Conservation (phyloP, 768 basidiomycete genomes). For the Rhizopogon sp. region DNA sequence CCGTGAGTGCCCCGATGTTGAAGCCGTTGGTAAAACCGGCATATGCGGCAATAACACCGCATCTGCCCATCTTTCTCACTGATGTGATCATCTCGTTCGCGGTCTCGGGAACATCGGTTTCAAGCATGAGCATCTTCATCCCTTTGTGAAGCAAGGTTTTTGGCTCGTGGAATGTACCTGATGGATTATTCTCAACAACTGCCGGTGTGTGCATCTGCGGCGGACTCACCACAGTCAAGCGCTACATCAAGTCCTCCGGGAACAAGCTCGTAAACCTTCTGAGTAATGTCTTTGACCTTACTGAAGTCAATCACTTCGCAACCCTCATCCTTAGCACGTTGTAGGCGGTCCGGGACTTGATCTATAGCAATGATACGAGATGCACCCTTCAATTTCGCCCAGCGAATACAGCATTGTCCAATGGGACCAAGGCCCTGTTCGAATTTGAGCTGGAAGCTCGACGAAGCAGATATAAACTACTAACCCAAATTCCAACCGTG, state of each 20-base stretch:
- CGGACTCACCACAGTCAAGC: slow-evolving; percentile 41
- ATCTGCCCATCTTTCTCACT: slow-evolving; percentile 50
- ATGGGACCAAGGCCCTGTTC: slow-evolving; percentile 60
- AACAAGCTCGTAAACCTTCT: slow-evolving; percentile 53
- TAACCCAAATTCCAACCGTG: slow-evolving; percentile 65
- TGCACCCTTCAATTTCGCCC: slow-evolving; percentile 64
- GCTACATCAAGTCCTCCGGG: slow-evolving; percentile 63
- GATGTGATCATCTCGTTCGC: slow-evolving; percentile 45
- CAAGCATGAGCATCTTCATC: slow-evolving; percentile 66
- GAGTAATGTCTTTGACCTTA: slow-evolving; percentile 39
- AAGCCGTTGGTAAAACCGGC: slow-evolving; percentile 62
- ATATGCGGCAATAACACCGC: slow-evolving; percentile 68
- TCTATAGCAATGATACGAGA: slow-evolving; percentile 71
- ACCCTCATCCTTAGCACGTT: slow-evolving; percentile 39
- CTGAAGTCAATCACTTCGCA: slow-evolving; percentile 60
- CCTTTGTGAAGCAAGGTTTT: slow-evolving; percentile 61
- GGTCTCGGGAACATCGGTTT: slow-evolving; percentile 70
- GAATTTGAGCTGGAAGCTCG: background rate
- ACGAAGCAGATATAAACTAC: slow-evolving; percentile 9
- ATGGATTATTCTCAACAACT: background rate
- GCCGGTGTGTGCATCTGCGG: slow-evolving; percentile 8
- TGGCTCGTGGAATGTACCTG: slow-evolving; percentile 66
- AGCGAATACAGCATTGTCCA: slow-evolving; percentile 56
- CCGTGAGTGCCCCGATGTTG: slow-evolving; percentile 73
- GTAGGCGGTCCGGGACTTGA: slow-evolving; percentile 45